Evolutionary conservation across 768 basidiomycete species (phyloP), one percentile per base, ranked within the genome.

Genomic region (Lenzites betulinus): DNA sequence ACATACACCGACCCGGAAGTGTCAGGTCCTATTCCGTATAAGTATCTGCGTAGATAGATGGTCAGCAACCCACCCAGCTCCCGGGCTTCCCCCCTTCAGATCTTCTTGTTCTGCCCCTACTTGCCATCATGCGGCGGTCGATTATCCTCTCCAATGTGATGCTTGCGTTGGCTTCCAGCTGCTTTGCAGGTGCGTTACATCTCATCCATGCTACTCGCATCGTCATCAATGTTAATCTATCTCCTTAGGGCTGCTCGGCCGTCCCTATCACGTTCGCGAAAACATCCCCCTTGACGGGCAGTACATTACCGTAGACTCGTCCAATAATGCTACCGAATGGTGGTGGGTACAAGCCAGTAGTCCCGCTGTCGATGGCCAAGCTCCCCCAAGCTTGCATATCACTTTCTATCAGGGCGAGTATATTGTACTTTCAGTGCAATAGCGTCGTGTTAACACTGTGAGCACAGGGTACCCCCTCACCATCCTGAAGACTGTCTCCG

Each of bases 261-360:
- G 23, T 16, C 20, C 36, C 6, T 15, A 25, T 12, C 36, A 42
- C 22, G 30, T 41, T 9, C 20, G 23, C 23, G 18, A 36, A 20
- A 16, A 18, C 7, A 58, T 57, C 23, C 57, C 66, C 7, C 66
- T 65, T 28, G 67, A 69, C 23, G 65, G 67, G 12, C 65, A 69
- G 28, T 69, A 66, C 33, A 58, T 66, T 18, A 39, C 66, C 2
- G 58, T 62, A 15, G 65, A 65, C 49, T 30, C 58, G 1, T 56
- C 54, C n/a, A 69, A 69, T 51, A 47, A 56, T 16, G 64, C 59
- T 7, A 64, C 63, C 3, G 68, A 69, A 33, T 69, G 66, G 68
- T 69, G 68, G 68, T 69, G 68, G 68, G 62, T 59, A 9, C 62
- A 65, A 18, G 66, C 58, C 12, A 54, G 63, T 16, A 64, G 56